Evolutionary conservation across 306 rosid genomes (phyloP).

Genomic region (Cucurbita moschata): DNA sequence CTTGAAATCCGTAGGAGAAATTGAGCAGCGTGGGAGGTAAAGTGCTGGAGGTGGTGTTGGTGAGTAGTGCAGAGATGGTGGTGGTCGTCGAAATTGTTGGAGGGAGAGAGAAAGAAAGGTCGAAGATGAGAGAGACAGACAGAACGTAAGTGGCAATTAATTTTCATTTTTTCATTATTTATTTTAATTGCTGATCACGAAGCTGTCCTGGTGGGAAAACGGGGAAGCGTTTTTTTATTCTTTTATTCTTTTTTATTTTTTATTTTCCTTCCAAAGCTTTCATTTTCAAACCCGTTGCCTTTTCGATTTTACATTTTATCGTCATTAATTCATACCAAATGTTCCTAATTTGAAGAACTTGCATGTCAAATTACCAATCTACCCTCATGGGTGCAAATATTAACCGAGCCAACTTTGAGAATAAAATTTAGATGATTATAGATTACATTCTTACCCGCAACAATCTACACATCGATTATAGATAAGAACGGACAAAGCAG

Average conservation of each 20-base stretch:
- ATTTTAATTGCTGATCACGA: background rate
- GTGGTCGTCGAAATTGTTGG: constrained; percentile 8
- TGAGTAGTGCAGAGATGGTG: constrained; percentile 3
- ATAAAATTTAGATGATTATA: background rate
- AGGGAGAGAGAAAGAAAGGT: constrained; percentile 17
- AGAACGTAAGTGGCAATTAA: background rate
- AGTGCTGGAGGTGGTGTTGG: constrained; percentile 17
- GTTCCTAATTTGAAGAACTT: background rate
- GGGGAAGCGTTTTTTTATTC: background rate
- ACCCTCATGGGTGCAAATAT: background rate
- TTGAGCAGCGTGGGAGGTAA: background rate
- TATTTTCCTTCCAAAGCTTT: background rate
- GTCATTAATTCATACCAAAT: background rate
- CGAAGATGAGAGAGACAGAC: background rate
- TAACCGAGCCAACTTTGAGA: too few species aligned
- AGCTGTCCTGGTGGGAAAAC: background rate
- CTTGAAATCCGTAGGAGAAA: background rate
- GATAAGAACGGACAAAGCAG: too few species aligned
- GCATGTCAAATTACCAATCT: background rate
- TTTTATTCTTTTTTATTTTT: too few species aligned
- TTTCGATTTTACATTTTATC: background rate
- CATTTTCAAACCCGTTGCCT: background rate
- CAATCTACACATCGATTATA: too few species aligned
- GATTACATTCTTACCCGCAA: background rate
- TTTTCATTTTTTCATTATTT: background rate